phyloP scores from a whole-genome alignment of 345 rosid genomes.

The Murraya paniculata region DNA sequence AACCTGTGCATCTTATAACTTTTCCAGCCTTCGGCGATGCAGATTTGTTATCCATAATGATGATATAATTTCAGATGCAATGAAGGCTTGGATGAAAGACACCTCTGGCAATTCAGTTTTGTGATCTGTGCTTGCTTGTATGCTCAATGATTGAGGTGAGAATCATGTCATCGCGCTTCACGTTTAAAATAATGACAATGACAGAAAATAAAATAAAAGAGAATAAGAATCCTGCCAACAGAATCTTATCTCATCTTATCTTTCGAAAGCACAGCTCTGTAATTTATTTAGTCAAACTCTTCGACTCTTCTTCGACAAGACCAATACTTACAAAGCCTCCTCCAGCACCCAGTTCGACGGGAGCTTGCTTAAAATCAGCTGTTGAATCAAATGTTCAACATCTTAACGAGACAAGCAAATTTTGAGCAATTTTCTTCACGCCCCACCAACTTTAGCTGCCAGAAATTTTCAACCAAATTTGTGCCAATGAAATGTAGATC shows the following conservation, averaged over 20 bases:
- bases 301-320: too few species aligned
- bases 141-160: too few species aligned
- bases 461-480: slow-evolving; percentile 9
- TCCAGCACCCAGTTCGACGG: slow-evolving; percentile 22
- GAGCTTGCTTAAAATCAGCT: neutral
- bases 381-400: neutral
- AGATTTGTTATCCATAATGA: slow-evolving; percentile 17
- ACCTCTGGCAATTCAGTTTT: too few species aligned
- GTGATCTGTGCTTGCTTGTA: too few species aligned
- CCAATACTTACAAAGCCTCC: slow-evolving; percentile 7
- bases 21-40: slow-evolving; percentile 30
- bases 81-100: too few species aligned
- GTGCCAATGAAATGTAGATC: slow-evolving; percentile 10
- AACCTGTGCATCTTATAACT: slow-evolving; percentile 58
- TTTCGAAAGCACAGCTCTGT: slow-evolving; percentile 15
- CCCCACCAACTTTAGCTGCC: slow-evolving; percentile 10
- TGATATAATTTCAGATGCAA: too few species aligned
- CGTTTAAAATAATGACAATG: too few species aligned
- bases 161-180: too few species aligned
- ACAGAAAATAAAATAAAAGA: too few species aligned
- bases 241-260: slow-evolving; percentile 7
- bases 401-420: slow-evolving; percentile 19
- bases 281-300: neutral
- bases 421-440: slow-evolving; percentile 20
- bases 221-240: too few species aligned